phyloP scores from a whole-genome alignment of 2,329 filamentous ascomycete genomes.

The Bipolaris zeicola region DNA sequence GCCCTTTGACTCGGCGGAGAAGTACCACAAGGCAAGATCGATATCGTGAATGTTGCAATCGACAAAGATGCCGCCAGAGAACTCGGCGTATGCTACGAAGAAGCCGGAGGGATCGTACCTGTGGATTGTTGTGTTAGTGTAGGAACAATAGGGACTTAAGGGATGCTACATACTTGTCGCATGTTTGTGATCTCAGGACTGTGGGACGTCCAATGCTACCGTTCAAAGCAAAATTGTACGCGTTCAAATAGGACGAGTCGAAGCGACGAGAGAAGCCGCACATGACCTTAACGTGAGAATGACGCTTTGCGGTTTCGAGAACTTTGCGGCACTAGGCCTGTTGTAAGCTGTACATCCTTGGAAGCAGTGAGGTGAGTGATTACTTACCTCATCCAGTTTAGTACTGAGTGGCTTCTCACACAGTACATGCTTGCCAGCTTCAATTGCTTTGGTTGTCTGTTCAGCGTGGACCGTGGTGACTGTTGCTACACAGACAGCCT shows the following conservation, averaged over 20 bases:
- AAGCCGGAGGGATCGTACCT: constrained; percentile 65
- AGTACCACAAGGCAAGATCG: constrained; percentile 68
- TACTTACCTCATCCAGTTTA: constrained; percentile 62
- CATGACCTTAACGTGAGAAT: constrained; percentile 68
- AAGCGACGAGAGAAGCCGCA: constrained; percentile 71
- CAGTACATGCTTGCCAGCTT: constrained; percentile 61
- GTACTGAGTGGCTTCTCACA: constrained; percentile 67
- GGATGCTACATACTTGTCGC: constrained; percentile 57
- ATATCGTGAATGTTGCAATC: constrained; percentile 76
- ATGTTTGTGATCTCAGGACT: constrained; percentile 69
- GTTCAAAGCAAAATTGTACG: constrained; percentile 57
- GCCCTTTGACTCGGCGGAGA: constrained; percentile 40
- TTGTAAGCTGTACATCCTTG: background rate
- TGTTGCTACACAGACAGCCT: constrained; percentile 62
- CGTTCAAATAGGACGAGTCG: constrained; percentile 68
- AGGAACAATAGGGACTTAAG: background rate
- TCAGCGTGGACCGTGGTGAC: constrained; percentile 63
- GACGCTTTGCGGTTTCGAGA: constrained; percentile 59
- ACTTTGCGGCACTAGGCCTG: constrained; percentile 59
- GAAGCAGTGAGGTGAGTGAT: background rate
- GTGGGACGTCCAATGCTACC: constrained; percentile 65
- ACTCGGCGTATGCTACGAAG: constrained; percentile 70
- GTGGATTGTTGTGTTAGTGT: background rate
- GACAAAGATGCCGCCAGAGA: constrained; percentile 71
- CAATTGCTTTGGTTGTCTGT: constrained; percentile 63